These are phyloP conservation scores for Eucalyptus marginata DNA, from an alignment of 345 rosid genomes.

Conservation along the genomic window DNA sequence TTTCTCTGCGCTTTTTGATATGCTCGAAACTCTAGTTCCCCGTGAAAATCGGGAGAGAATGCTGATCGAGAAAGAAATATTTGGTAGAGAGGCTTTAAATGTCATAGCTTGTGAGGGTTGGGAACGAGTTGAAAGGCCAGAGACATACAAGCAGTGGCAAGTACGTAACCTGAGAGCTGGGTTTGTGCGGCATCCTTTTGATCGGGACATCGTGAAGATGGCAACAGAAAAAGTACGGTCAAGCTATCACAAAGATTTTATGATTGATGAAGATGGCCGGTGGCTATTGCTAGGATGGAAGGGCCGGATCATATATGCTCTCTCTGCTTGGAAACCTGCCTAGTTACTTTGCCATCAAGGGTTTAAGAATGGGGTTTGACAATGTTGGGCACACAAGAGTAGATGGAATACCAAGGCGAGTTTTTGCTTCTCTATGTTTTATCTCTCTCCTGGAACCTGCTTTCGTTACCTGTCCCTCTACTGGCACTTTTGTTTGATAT, in stretches of 20 bases:
- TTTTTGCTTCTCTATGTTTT: background rate
- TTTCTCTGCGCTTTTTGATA: slow-evolving; percentile 84
- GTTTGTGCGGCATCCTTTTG: slow-evolving; percentile 52
- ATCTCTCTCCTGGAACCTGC: background rate
- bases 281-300: slow-evolving; percentile 98
- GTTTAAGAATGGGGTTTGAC: background rate
- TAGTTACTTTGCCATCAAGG: background rate
- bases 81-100: slow-evolving; percentile 80
- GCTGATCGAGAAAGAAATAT: slow-evolving; percentile 61
- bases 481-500: background rate
- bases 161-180: slow-evolving; percentile 66
- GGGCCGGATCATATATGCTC: slow-evolving; percentile 64
- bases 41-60: slow-evolving; percentile 67
- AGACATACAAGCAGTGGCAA: slow-evolving; percentile 94
- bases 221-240: slow-evolving; percentile 26
- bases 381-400: background rate
- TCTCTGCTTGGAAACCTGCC: slow-evolving; percentile 75
- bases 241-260: slow-evolving; percentile 67
- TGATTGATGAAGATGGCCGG: slow-evolving; percentile 53
- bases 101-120: slow-evolving; percentile 81
- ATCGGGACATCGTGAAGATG: slow-evolving; percentile 21
- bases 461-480: background rate
- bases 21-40: slow-evolving; percentile 69
- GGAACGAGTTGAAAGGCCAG: slow-evolving; percentile 96
- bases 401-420: background rate